A percentile compares a stretch with the other conserved stretches of the same genome.
Conservation (phyloP, 2,329 filamentous ascomycete species). For the Diaporthe citrichinensis region DNA sequence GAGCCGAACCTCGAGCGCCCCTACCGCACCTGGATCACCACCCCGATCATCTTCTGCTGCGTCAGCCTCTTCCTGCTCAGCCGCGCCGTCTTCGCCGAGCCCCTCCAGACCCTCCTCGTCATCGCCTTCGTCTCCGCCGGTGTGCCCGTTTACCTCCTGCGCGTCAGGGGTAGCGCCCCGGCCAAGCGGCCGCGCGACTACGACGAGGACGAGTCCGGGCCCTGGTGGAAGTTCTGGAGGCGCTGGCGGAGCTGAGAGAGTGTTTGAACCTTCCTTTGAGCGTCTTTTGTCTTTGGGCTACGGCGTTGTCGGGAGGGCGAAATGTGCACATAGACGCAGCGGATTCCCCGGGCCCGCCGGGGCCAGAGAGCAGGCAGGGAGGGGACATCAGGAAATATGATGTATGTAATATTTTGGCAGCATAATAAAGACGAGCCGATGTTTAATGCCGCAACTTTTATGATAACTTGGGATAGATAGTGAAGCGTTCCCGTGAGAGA, state of each 20-base stretch:
- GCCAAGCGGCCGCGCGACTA: conserved; percentile 57
- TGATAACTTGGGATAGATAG: neutral
- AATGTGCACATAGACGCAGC: neutral
- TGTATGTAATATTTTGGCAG: conserved; percentile 34
- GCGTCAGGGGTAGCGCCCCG: conserved; percentile 76
- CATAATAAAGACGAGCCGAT: conserved; percentile 19
- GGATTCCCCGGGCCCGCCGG: neutral
- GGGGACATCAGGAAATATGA: conserved; percentile 5
- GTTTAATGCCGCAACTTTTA: neutral
- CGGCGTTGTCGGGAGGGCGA: neutral
- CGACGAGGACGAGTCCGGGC: conserved; percentile 49
- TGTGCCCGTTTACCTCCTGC: conserved; percentile 90
- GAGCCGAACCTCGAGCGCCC: conserved; percentile 91
- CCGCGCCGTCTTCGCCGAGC: conserved; percentile 90
- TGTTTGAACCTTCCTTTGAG: neutral
- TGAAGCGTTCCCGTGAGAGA: neutral
- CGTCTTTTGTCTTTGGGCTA: neutral
- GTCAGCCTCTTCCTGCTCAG: conserved; percentile 93
- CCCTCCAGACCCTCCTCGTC: conserved; percentile 89
- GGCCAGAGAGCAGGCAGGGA: neutral
- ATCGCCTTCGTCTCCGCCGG: conserved; percentile 87
- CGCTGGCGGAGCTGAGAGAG: conserved; percentile 47
- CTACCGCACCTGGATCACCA: conserved; percentile 96
- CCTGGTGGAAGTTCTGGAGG: conserved; percentile 75
- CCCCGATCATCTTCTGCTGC: conserved; percentile 98